Evolutionary conservation across 305 asterid genomes (phyloP), one percentile per base, ranked within the genome.

Genomic region (Fraxinus ornus): DNA sequence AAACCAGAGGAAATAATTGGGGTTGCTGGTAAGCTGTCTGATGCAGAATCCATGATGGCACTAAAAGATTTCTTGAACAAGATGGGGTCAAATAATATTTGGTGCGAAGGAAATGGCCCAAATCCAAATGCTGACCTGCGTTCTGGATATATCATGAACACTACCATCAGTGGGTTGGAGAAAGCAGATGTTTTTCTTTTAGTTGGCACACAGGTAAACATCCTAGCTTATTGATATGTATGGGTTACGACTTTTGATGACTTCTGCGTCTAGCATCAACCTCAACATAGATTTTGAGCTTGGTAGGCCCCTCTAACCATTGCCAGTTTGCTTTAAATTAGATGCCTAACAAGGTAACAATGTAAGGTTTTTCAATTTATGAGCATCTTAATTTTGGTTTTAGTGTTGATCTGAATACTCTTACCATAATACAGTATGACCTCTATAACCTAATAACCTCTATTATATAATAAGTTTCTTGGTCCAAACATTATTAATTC

Each of bases 1-100:
- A 93, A 89, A 83, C 97, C 95, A 0, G 90, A 91, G 79, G 97
- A 96, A 87, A 92, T 24, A 24, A 24, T 24, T 24, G 30, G 30
- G 30, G 30, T 28, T 28, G 30, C 30, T 28, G 30, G 30, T 28
- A 28, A 28, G 30, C 30, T 28, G 30, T 28, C 30, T 28, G 30
- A 28, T 28, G 30, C 30, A 28, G 30, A 28, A 28, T 28, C 30
- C 0, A 28, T 28, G 30, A 28, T 28, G 30, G 30, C 30, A 28
- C 30, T 28, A 28, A 28, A 28, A 28, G 30, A 28, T 28, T 28
- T 28, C 30, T 28, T 28, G 30, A 28, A 28, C 30, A 28, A 28
- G 30, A 28, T 28, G 30, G 30, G 30, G 30, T 28, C 30, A 28
- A 28, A 28, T 28, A 28, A 28, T 28, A 28, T 28, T 28, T 28